A percentile compares a stretch with the other conserved stretches of the same genome.
phyloP scores from a whole-genome alignment of 2,329 filamentous ascomycete genomes.

The Pseudocercospora pini-densiflorae region DNA sequence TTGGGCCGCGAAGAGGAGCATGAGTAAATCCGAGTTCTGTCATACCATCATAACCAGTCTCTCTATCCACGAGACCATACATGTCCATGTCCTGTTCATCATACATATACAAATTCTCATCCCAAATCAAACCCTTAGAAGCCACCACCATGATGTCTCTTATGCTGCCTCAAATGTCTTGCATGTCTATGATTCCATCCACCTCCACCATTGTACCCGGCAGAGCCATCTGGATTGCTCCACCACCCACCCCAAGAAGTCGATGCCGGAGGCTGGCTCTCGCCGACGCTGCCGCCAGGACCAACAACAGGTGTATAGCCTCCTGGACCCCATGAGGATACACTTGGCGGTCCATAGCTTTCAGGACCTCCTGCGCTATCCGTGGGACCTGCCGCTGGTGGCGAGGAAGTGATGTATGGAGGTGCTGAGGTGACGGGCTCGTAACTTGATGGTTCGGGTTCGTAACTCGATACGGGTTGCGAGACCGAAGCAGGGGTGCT shows the following conservation, averaged over 20 bases:
- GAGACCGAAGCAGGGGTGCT: not conserved
- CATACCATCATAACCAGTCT: not conserved
- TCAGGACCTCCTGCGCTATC: not conserved
- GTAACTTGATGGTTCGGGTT: not conserved
- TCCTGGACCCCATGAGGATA: not conserved
- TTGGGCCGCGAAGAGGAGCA: too few species aligned
- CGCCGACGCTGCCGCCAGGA: slow-evolving; percentile 14
- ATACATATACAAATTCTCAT: not conserved
- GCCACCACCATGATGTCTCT: slow-evolving; percentile 28
- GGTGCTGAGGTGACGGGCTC: not conserved
- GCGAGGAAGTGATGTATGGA: slow-evolving; percentile 1
- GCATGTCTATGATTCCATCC: slow-evolving; percentile 30
- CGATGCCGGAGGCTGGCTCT: not conserved
- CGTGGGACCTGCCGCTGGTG: not conserved
- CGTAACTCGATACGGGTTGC: not conserved
- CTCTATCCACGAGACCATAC: not conserved
- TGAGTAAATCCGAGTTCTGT: not conserved
- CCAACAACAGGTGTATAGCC: slow-evolving; percentile 17
- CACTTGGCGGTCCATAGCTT: not conserved
- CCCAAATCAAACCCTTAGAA: not conserved
- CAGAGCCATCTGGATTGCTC: slow-evolving; percentile 14
- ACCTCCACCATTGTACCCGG: slow-evolving; percentile 9
- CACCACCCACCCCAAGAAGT: slow-evolving; percentile 16
- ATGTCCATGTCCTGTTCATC: not conserved
- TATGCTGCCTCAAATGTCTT: slow-evolving; percentile 33